Conservation (phyloP, 2,329 filamentous ascomycete species). For the Ascochyta clinopodiicola region DNA sequence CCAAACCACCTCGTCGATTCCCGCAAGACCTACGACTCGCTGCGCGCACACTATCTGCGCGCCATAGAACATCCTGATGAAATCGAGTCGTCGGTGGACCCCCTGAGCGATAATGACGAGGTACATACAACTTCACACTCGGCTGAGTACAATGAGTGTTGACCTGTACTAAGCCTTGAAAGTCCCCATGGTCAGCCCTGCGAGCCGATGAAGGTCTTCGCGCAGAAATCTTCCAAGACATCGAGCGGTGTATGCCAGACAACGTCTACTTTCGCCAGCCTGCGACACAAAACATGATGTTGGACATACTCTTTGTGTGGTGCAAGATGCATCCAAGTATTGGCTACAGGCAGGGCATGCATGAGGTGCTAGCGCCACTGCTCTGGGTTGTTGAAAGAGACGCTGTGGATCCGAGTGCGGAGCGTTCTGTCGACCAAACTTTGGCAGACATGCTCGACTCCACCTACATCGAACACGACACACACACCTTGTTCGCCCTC, state of each 20-base stretch:
- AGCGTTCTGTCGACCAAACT: conserved; percentile 28
- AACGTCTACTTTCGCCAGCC: conserved; percentile 87
- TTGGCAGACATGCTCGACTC: conserved; percentile 67
- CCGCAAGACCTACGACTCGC: conserved; percentile 74
- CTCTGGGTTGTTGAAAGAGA: conserved; percentile 85
- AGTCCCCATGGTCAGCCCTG: conserved; percentile 92
- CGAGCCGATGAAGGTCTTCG: conserved; percentile 83
- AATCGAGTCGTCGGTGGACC: conserved; percentile 76
- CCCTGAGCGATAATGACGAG: conserved; percentile 80
- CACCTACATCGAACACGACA: conserved; percentile 84
- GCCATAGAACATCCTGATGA: conserved; percentile 86
- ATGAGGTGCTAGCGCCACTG: conserved; percentile 90
- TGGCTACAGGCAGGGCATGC: conserved; percentile 98
- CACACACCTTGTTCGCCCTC: conserved; percentile 82
- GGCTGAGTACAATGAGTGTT: conserved; percentile 41
- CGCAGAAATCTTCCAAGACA: conserved; percentile 91
- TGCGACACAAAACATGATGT: conserved; percentile 77
- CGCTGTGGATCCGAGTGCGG: conserved; percentile 64
- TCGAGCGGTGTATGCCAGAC: conserved; percentile 87
- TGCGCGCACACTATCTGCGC: conserved; percentile 76
- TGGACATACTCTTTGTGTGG: conserved; percentile 92
- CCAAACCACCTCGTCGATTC: conserved; percentile 69
- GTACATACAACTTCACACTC: conserved; percentile 51
- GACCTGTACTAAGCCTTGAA: conserved; percentile 58
- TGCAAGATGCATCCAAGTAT: conserved; percentile 88